A percentile compares a stretch with the other conserved stretches of the same genome.
Conservation (phyloP, 305 asterid species). For the Lippia alba region DNA sequence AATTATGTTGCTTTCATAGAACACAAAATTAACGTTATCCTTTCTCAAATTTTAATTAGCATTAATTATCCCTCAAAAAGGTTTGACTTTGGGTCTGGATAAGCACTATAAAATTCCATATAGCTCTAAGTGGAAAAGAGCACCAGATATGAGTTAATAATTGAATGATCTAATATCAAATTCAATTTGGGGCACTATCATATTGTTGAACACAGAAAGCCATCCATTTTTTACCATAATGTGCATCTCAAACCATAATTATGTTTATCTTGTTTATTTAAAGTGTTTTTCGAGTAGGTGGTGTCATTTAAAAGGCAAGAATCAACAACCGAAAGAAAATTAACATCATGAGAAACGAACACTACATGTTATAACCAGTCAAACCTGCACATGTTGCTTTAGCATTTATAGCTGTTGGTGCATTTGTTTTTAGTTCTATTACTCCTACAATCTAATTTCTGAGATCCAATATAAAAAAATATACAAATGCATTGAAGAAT, state of each 20-base stretch:
- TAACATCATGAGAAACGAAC: conserved; percentile 30
- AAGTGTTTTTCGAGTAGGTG: conserved; percentile 32
- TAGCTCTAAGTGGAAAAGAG: conserved; percentile 38
- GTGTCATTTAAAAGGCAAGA: conserved; percentile 29
- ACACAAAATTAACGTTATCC: conserved; percentile 30
- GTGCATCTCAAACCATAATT: conserved; percentile 28
- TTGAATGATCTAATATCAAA: conserved; percentile 9
- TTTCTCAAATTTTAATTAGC: background rate
- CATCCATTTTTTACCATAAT: conserved; percentile 25
- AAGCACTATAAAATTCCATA: conserved; percentile 31
- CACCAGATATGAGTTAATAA: conserved; percentile 35
- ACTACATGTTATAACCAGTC: conserved; percentile 30
- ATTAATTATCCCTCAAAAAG: conserved; percentile 23
- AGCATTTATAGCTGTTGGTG: background rate
- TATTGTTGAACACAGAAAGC: conserved; percentile 32
- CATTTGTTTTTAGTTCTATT: conserved; percentile 5
- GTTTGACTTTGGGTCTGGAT: conserved; percentile 45
- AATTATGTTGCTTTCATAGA: conserved; percentile 35
- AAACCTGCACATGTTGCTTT: conserved; percentile 14
- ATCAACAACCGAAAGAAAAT: conserved; percentile 38
- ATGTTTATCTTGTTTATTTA: conserved; percentile 38
- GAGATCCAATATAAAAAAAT: background rate
- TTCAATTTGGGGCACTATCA: conserved; percentile 38
- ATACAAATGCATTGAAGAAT: conserved; percentile 1
- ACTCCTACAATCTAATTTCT: background rate